phyloP scores from a whole-genome alignment of 2,329 filamentous ascomycete species.

The Chaetothyriales sp. region DNA sequence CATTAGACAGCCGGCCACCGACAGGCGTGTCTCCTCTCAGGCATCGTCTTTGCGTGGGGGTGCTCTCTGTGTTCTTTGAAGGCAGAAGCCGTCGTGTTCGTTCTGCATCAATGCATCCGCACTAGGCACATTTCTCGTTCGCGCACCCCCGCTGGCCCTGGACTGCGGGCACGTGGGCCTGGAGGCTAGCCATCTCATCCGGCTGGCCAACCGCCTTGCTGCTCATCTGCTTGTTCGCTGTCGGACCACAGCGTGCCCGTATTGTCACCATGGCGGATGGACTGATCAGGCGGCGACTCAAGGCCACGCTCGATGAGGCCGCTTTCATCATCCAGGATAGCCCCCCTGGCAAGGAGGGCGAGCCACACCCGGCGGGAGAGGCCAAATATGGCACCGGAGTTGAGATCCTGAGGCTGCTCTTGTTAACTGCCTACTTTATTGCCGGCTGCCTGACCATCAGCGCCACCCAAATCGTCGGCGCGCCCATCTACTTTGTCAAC shows the following conservation, averaged over 20 bases:
- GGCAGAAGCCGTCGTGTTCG: neutral
- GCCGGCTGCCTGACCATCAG: conserved; percentile 33
- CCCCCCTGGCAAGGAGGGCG: neutral
- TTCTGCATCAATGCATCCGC: neutral
- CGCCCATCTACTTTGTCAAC: conserved; percentile 61
- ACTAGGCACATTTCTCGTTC: neutral
- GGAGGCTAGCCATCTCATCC: neutral
- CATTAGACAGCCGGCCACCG: too few species aligned
- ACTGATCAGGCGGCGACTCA: conserved; percentile 17
- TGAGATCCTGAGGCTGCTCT: conserved; percentile 23
- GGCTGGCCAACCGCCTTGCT: neutral
- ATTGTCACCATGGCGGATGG: conserved; percentile 23
- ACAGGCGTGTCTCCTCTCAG: too few species aligned
- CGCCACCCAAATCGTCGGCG: conserved; percentile 58
- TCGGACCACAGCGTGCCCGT: neutral
- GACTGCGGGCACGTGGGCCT: neutral
- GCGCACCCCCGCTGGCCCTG: neutral
- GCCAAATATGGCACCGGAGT: conserved; percentile 31
- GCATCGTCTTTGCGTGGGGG: too few species aligned
- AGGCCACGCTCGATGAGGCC: neutral
- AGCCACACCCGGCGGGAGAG: conserved; percentile 14
- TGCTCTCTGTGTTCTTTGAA: neutral
- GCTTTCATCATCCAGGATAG: neutral
- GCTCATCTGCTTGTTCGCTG: neutral
- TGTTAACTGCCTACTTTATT: conserved; percentile 17